A percentile compares a stretch with the other conserved stretches of the same genome.
phyloP scores from a whole-genome alignment of 495 filamentous ascomycete species.

The Oleoguttula mirabilis region DNA sequence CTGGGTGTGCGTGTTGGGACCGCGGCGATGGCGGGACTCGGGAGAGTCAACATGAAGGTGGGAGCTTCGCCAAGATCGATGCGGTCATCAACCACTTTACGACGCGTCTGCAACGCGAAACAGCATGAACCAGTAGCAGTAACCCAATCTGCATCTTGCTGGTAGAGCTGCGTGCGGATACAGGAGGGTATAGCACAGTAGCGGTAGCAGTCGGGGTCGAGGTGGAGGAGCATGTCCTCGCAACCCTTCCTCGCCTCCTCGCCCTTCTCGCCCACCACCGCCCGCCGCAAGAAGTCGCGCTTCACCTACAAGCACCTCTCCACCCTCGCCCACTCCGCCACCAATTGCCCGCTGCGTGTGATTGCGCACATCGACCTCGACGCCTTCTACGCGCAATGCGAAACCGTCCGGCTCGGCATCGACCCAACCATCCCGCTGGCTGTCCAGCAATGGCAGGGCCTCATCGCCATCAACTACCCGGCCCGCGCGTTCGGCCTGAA shows the following conservation, averaged over 20 bases:
- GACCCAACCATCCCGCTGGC: constrained; percentile 69
- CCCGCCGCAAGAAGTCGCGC: constrained; percentile 40
- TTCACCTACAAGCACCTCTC: constrained; percentile 78
- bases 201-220: no score
- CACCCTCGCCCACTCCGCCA: constrained; percentile 57
- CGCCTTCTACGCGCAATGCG: constrained; percentile 96
- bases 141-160: no score
- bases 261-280: constrained; percentile 24
- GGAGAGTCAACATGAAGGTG: no score
- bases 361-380: constrained; percentile 91
- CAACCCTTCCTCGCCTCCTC: constrained; percentile 33
- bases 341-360: constrained; percentile 67
- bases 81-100: no score
- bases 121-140: no score
- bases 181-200: no score
- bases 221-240: constrained; percentile 26
- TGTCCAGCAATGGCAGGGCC: constrained; percentile 77
- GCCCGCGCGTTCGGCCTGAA: constrained; percentile 68
- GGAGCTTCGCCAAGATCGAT: no score
- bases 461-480: constrained; percentile 95
- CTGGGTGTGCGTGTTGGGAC: no score
- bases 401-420: constrained; percentile 71
- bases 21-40: no score
- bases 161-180: no score
- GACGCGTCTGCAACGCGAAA: no score